phyloP scores from a whole-genome alignment of 345 rosid genomes.

The Citrus glauca region DNA sequence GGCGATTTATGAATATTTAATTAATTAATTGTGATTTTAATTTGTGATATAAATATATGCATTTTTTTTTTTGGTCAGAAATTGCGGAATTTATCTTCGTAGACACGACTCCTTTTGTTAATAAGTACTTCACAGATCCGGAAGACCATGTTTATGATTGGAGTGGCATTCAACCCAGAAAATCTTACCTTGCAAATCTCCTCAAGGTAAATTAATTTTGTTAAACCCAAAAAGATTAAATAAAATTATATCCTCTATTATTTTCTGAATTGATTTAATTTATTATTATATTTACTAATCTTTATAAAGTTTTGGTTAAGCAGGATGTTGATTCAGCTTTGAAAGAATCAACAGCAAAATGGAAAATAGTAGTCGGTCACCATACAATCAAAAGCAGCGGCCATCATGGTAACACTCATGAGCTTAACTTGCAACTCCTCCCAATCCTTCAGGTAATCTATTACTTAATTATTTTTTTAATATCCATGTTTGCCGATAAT shows the following conservation, averaged over 20 bases:
- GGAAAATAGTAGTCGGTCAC: constrained; percentile 35
- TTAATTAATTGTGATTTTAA: no score
- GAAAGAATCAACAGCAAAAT: constrained; percentile 20
- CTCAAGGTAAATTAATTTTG: constrained; percentile 19
- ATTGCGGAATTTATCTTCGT: constrained; percentile 38
- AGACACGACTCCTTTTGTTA: constrained; percentile 43
- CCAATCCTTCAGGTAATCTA: constrained; percentile 28
- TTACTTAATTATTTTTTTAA: not conserved
- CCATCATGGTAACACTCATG: constrained; percentile 19
- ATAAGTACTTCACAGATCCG: constrained; percentile 34
- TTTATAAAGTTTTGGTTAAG: no score
- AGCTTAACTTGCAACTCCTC: constrained; percentile 20
- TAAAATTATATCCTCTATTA: no score
- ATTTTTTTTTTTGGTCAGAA: constrained; percentile 13
- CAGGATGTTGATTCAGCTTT: constrained; percentile 20
- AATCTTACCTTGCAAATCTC: constrained; percentile 23
- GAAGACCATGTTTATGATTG: constrained; percentile 33
- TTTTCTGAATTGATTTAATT: not conserved
- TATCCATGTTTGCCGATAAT: no score
- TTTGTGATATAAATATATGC: no score
- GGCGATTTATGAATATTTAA: not conserved
- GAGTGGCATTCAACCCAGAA: constrained; percentile 28
- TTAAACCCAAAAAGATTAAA: no score
- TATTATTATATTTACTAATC: not conserved
- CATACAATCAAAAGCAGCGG: constrained; percentile 28